Conservation (phyloP, 305 asterid genomes). For the Solanum hybrid region DNA sequence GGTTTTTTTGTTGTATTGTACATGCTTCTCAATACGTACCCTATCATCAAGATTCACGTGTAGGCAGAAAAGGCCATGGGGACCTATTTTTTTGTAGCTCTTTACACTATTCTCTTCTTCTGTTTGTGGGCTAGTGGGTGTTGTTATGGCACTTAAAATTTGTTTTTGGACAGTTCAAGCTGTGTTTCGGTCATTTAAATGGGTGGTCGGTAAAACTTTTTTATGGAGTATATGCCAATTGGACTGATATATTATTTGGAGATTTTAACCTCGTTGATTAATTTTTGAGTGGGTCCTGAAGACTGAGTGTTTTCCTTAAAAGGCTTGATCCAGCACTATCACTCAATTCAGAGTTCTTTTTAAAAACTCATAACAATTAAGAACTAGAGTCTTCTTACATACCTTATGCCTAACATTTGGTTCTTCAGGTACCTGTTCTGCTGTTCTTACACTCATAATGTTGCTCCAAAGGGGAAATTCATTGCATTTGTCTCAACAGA, state of each 20-base stretch:
- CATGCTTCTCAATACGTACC: not conserved
- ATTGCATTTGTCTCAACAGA: constrained; percentile 94
- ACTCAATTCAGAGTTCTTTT: not conserved
- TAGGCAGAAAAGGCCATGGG: not conserved
- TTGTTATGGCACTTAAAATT: not conserved
- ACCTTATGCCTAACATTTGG: constrained; percentile 5
- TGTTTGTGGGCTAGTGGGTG: not conserved
- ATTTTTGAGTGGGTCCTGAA: not conserved
- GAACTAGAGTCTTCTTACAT: not conserved
- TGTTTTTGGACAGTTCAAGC: not conserved
- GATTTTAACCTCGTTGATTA: not conserved
- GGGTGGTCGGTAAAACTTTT: not conserved
- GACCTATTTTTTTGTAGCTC: not conserved
- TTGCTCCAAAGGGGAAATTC: constrained; percentile 94
- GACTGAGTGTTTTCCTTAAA: not conserved
- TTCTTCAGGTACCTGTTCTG: constrained; percentile 80
- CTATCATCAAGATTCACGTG: not conserved
- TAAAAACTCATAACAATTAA: not conserved
- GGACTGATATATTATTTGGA: not conserved
- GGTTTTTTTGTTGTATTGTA: not conserved
- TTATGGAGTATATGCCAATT: not conserved
- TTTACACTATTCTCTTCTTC: not conserved
- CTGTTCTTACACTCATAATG: constrained; percentile 94
- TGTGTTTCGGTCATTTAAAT: not conserved
- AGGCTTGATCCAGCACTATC: not conserved